phyloP scores from a whole-genome alignment of 192 early-diverging fungal species.

The Entomortierella lignicola region DNA sequence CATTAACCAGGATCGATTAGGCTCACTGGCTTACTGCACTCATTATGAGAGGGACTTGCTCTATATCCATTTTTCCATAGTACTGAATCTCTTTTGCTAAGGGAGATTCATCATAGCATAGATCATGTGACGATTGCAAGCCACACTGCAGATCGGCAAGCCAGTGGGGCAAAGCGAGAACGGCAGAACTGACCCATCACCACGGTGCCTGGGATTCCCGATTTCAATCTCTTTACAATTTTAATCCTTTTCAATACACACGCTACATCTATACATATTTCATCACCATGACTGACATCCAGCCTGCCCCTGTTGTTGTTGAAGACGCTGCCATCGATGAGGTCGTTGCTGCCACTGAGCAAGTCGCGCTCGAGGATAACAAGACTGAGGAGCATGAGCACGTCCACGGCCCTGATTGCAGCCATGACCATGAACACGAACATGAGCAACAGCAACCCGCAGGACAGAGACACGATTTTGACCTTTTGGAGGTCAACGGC shows the following conservation, averaged over 20 bases:
- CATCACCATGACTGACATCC: conserved; percentile 42
- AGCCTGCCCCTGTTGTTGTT: conserved; percentile 17
- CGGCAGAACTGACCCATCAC: neutral
- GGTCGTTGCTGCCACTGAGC: conserved; percentile 19
- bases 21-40: too few species aligned
- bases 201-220: conserved; percentile 3
- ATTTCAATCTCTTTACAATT: neutral
- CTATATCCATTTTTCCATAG: too few species aligned
- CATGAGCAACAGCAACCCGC: conserved; percentile 27
- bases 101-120: too few species aligned
- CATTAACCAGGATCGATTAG: too few species aligned
- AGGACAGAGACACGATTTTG: conserved; percentile 54
- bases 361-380: conserved; percentile 33
- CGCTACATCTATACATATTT: neutral
- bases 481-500: conserved; percentile 59
- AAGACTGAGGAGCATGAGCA: conserved; percentile 31
- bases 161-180: too few species aligned
- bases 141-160: too few species aligned
- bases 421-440: conserved; percentile 36
- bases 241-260: neutral
- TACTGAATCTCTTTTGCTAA: too few species aligned
- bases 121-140: too few species aligned
- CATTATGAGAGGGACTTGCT: too few species aligned
- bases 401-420: conserved; percentile 52
- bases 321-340: conserved; percentile 20